These are phyloP conservation scores for Macrolepiota albuminosa DNA, from an alignment of 768 basidiomycete species.

Conservation along the genomic window DNA sequence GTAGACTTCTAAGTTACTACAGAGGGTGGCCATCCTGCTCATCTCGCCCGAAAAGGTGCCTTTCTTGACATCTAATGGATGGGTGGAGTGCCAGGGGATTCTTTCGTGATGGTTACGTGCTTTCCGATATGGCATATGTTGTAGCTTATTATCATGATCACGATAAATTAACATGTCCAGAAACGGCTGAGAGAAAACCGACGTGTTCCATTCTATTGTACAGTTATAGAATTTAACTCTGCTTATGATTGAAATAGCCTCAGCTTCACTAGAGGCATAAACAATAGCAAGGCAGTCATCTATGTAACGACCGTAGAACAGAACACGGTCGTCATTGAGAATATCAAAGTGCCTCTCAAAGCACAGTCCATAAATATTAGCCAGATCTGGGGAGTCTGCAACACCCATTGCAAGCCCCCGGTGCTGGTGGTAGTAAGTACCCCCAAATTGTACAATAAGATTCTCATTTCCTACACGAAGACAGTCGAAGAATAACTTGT, in stretches of 20 bases:
- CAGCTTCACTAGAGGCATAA: neutral
- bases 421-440: no score
- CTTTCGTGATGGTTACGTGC: neutral
- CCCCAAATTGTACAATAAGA: no score
- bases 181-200: neutral
- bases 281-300: no score
- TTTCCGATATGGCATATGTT: neutral
- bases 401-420: neutral
- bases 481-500: no score
- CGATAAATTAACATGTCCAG: neutral
- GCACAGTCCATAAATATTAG: neutral
- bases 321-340: no score
- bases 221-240: neutral
- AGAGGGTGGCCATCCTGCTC: neutral
- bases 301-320: no score
- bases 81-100: neutral
- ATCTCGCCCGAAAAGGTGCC: neutral
- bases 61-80: neutral
- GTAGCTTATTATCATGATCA: accelerated
- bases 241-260: neutral
- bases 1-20: neutral
- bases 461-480: no score
- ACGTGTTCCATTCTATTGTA: neutral
- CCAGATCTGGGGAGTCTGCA: neutral
- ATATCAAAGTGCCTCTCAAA: neutral